Evolutionary conservation across 805 yeast genomes (phyloP), one percentile per base, ranked within the genome.

Genomic region (Hemisphaericaspora nanyangensis): DNA sequence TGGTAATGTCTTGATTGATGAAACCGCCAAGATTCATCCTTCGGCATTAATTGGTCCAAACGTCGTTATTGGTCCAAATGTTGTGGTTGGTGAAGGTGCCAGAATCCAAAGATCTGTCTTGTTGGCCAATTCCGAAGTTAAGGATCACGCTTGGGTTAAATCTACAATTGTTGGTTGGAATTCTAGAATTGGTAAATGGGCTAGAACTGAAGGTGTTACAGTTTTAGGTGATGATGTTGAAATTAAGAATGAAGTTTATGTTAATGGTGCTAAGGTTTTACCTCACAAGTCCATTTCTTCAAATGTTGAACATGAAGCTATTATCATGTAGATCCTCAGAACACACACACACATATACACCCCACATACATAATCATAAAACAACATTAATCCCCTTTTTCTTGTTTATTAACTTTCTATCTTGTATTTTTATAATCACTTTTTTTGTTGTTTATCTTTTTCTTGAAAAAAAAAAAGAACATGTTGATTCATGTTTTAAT

Each of bases 151-250:
- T 55, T 86, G 93, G 84, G 93, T 93, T 59, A 90, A 90, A 70
- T 85, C 93, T 58, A 85, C 99, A 58, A 93, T 93, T 68, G 95
- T 93, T 52, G 99, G 99, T 58, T 93, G 99, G 99, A 83, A 89
- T 79, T 90, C 96, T 48, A 86, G 87, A 56, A 91, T 93, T 58
- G 99, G 99, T 68, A 82, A 80, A 71, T 93, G 99, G 99, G 95
- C 97, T 50, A 88, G 99, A 78, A 80, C 93, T 50, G 98, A 93
- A 72, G 96, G 96, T 75, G 86, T 82, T 58, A 86, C 97, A 48
- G 99, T 93, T 45, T 80, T 93, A 60, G 99, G 99, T 74, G 99
- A 93, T 68, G 99, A 93, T 55, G 99, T 93, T 51, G 95, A 90
- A 66, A 88, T 93, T 65, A 88, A 91, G 76, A 97, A 93, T 65